A percentile compares a stretch with the other conserved stretches of the same genome.
These are phyloP conservation scores for Colletotrichum sp. DNA, from an alignment of 2,329 filamentous ascomycete genomes.

Conservation along the genomic window DNA sequence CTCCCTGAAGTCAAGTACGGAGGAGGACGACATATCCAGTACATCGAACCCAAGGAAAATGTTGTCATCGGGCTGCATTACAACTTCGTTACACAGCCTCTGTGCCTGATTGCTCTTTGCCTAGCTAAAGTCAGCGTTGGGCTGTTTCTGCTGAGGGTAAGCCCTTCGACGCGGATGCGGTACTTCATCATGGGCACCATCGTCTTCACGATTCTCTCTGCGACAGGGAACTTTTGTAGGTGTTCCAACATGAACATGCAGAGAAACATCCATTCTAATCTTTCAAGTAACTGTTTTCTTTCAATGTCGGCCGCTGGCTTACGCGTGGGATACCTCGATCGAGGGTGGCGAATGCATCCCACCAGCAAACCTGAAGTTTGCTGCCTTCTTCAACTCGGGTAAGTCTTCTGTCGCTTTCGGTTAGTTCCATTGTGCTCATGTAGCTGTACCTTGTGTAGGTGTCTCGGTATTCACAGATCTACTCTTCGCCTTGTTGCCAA, in stretches of 20 bases:
- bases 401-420: not conserved
- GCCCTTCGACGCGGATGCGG: slow-evolving; percentile 22
- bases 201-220: slow-evolving; percentile 28
- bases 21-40: slow-evolving; percentile 29
- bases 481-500: slow-evolving; percentile 29
- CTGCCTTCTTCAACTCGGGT: slow-evolving; percentile 29
- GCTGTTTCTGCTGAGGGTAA: slow-evolving; percentile 30
- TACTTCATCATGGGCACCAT: slow-evolving; percentile 26
- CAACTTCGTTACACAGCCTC: slow-evolving; percentile 35
- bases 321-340: slow-evolving; percentile 25
- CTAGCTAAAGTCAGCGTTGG: slow-evolving; percentile 34
- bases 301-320: slow-evolving; percentile 27
- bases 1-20: slow-evolving; percentile 29
- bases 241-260: accelerated
- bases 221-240: slow-evolving; percentile 27
- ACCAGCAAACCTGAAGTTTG: slow-evolving; percentile 26
- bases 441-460: not conserved
- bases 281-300: slow-evolving; percentile 27
- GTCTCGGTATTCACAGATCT: slow-evolving; percentile 31
- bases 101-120: slow-evolving; percentile 30
- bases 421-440: not conserved
- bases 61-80: slow-evolving; percentile 27
- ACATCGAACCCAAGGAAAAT: slow-evolving; percentile 28
- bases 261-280: not conserved
- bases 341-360: slow-evolving; percentile 26